Base-by-base conservation (phyloP, 2,329 filamentous ascomycete species). In the Colletotrichum limetticola region DNA sequence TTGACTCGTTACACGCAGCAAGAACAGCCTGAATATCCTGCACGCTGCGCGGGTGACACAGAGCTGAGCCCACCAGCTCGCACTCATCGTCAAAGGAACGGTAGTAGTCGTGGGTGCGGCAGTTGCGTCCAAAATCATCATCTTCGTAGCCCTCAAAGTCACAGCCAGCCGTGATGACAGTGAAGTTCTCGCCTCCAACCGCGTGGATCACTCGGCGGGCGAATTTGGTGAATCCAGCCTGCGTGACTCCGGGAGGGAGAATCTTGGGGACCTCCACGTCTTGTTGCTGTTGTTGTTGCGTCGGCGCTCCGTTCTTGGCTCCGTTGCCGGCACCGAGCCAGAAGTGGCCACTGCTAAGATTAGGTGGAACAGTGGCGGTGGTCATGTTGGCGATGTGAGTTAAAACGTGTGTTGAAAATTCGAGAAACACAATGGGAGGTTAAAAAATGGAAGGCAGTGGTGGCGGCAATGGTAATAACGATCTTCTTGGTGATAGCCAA, bases 1-100 rank as follows among this genome's bases (percentile, higher is more conserved):
- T 77, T 74, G 82, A 82, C 67, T 85, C 79, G 68, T 87, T 88
- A 35, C 83, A 83, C 72, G 81, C 79, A 53, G 76, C 77, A 55
- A 85, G 78, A 42, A 85, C 77, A 0, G 74, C 78, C 76, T 85
- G 83, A 4, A 85, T 82, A 62, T 85, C 82, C 59, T 76, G 3
- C 1, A 82, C 80, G 14, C 76, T 75, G 9, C 75, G 46, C 7
- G 71, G 60, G 16, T 71, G 68, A 12, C 68, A 71, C 12, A 71
- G 12, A 1, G 68, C 30, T 14, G 68, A 71, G 4, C 68, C 68
- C 11, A 71, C 37, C 4, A 71, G 57, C 57, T 68, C 68, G 3
- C 16, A n/a, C 57, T 71, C 68, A 9, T 71, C 68, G 1, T 71
- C 68, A 14, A 71, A 71, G 1, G 64, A 71, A n/a, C 57, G 68